Evolutionary conservation across 768 basidiomycete species (phyloP).

Genomic region (Leccinum subtestaceum): DNA sequence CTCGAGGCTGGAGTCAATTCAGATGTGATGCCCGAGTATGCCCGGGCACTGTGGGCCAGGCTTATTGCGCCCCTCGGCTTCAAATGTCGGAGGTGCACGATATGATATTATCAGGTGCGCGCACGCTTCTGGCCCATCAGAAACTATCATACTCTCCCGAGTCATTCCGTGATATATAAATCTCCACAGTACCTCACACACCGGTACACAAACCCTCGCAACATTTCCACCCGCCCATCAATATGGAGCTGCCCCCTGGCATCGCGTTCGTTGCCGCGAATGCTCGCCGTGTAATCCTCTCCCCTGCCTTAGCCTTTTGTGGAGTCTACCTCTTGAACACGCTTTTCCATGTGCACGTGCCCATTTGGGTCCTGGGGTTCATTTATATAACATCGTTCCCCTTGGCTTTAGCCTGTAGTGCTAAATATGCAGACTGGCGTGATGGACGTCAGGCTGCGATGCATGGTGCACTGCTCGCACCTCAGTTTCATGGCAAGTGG

Average conservation of each 20-base stretch:
- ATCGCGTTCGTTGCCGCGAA: constrained; percentile 26
- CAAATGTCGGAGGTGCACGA: background rate
- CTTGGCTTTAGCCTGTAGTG: constrained; percentile 14
- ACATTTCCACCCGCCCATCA: background rate
- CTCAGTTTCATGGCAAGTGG: constrained; percentile 33
- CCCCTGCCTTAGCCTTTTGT: constrained; percentile 18
- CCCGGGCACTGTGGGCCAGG: background rate
- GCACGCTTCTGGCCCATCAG: background rate
- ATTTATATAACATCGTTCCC: constrained; percentile 27
- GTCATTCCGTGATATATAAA: constrained; percentile 9
- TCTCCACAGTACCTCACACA: background rate
- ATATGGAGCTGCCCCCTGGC: constrained; percentile 36
- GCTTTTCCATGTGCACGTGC: constrained; percentile 4
- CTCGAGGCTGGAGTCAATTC: background rate
- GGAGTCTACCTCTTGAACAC: constrained; percentile 11
- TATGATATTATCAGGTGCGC: no score
- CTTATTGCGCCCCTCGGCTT: background rate
- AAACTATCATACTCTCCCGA: background rate
- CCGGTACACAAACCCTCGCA: background rate
- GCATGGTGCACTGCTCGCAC: constrained; percentile 33
- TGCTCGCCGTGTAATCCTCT: constrained; percentile 22
- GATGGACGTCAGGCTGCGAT: constrained; percentile 14
- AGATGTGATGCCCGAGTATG: background rate
- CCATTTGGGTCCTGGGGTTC: constrained; percentile 16
- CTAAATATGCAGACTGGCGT: constrained; percentile 11